A percentile compares a stretch with the other conserved stretches of the same genome.
These are phyloP conservation scores for Chalciporus sphaerocephalus DNA, from an alignment of 768 basidiomycete genomes.

Conservation along the genomic window DNA sequence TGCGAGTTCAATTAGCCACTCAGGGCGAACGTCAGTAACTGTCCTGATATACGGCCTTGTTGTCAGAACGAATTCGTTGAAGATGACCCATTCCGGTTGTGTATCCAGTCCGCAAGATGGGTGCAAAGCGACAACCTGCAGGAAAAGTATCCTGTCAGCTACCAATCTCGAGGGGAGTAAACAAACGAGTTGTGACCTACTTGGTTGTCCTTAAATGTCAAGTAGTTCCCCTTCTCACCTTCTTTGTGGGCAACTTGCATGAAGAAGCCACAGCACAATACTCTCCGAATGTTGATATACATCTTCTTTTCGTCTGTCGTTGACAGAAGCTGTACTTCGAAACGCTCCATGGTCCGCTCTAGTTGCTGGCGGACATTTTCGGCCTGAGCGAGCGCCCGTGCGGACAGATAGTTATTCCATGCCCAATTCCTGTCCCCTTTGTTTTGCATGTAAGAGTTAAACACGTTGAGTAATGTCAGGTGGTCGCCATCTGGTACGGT, in stretches of 20 bases:
- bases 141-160: background rate
- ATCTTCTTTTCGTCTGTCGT: conserved; percentile 66
- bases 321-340: conserved; percentile 72
- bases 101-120: conserved; percentile 84
- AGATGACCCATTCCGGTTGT: conserved; percentile 88
- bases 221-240: conserved; percentile 81
- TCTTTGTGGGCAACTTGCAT: conserved; percentile 98
- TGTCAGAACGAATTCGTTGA: conserved; percentile 94
- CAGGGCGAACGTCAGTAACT: conserved; percentile 78
- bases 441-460: conserved; percentile 85
- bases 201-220: conserved; percentile 95
- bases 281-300: conserved; percentile 71
- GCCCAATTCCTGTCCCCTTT: conserved; percentile 81
- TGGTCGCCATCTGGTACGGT: conserved; percentile 97
- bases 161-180: background rate
- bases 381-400: conserved; percentile 79
- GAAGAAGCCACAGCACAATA: conserved; percentile 90
- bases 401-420: conserved; percentile 85
- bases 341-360: conserved; percentile 86
- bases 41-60: conserved; percentile 87
- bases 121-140: conserved; percentile 40
- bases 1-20: conserved; percentile 75
- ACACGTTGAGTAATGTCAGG: conserved; percentile 90
- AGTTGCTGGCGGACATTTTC: conserved; percentile 92
- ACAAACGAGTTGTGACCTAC: conserved; percentile 34